phyloP scores from a whole-genome alignment of 208 protist genomes.

The Acanthamoeba triangularis region DNA sequence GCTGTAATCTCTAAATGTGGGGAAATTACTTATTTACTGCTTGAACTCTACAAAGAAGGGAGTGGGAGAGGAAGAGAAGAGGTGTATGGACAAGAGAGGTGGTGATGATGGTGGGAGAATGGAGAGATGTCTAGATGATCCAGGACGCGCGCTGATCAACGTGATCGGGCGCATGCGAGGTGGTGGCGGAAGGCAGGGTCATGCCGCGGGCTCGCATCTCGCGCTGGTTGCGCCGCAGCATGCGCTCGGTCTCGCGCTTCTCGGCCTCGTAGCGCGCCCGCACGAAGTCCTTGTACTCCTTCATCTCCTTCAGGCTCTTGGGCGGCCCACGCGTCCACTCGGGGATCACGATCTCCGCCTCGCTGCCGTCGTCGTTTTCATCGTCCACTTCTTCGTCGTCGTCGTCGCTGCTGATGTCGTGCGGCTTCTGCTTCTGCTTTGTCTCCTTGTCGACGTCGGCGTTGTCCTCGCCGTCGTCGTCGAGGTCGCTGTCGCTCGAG shows the following conservation, averaged over 20 bases:
- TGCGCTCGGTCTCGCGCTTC: constrained; percentile 1
- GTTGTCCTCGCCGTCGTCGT: neutral
- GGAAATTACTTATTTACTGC: too few relatives aligned
- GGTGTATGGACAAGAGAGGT: neutral
- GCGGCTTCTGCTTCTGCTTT: too few relatives aligned
- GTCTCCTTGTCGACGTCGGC: neutral
- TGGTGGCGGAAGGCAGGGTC: neutral
- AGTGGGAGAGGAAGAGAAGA: neutral
- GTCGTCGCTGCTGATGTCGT: neutral
- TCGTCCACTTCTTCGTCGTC: neutral
- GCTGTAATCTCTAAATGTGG: too few relatives aligned
- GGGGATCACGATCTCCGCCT: neutral
- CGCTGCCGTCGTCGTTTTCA: neutral
- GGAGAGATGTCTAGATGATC: neutral
- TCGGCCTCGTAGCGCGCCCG: neutral
- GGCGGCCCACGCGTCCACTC: neutral
- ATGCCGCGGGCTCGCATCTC: neutral
- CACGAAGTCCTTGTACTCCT: constrained; percentile 21
- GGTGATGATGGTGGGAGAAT: neutral
- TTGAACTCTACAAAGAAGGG: neutral
- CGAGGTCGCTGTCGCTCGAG: too few relatives aligned
- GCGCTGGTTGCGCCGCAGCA: neutral
- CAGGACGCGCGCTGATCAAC: neutral
- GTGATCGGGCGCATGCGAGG: neutral
- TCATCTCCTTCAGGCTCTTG: constrained; percentile 3